A percentile compares a stretch with the other conserved stretches of the same genome.
Conservation (phyloP, 2,329 filamentous ascomycete species). For the Acrodontium crateriforme region DNA sequence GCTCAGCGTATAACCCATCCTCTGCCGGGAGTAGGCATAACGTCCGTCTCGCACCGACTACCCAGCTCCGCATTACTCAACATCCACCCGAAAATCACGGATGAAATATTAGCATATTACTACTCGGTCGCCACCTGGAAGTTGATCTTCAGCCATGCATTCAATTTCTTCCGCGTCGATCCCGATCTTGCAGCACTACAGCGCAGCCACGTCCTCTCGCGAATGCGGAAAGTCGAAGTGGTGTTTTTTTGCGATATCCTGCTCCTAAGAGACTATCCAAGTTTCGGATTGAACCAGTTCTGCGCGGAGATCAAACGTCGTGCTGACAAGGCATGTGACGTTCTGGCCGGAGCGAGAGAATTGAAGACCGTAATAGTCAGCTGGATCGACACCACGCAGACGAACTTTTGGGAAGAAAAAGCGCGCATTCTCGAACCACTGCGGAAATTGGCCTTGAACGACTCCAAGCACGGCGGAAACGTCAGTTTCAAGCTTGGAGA, state of each 20-base stretch:
- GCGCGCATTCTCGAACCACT: constrained; percentile 14
- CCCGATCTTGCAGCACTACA: constrained; percentile 17
- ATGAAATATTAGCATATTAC: constrained; percentile 19
- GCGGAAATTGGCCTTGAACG: constrained; percentile 5
- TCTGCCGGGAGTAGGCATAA: constrained; percentile 20
- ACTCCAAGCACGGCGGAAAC: constrained; percentile 2
- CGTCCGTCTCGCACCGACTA: constrained; percentile 18
- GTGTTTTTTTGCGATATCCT: constrained; percentile 21
- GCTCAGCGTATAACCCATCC: constrained; percentile 14
- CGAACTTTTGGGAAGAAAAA: constrained; percentile 15
- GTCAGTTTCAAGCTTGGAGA: constrained; percentile 16
- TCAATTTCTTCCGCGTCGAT: constrained; percentile 24
- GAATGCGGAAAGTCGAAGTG: constrained; percentile 19
- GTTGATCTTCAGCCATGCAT: constrained; percentile 22
- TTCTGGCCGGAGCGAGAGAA: constrained; percentile 11
- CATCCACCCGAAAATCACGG: constrained; percentile 14
- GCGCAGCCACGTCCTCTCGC: constrained; percentile 7
- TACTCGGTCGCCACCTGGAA: constrained; percentile 20
- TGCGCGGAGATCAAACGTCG: constrained; percentile 18
- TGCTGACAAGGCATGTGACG: constrained; percentile 16
- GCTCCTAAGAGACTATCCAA: constrained; percentile 19
- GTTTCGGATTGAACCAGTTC: constrained; percentile 16
- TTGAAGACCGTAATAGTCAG: constrained; percentile 16
- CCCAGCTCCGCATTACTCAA: constrained; percentile 14
- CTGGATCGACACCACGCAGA: constrained; percentile 20